Percentiles rank a stretch among this genome's conserved stretches.
These are phyloP conservation scores for Flagelloscypha sp. DNA, from an alignment of 768 basidiomycete species.

Conservation along the genomic window DNA sequence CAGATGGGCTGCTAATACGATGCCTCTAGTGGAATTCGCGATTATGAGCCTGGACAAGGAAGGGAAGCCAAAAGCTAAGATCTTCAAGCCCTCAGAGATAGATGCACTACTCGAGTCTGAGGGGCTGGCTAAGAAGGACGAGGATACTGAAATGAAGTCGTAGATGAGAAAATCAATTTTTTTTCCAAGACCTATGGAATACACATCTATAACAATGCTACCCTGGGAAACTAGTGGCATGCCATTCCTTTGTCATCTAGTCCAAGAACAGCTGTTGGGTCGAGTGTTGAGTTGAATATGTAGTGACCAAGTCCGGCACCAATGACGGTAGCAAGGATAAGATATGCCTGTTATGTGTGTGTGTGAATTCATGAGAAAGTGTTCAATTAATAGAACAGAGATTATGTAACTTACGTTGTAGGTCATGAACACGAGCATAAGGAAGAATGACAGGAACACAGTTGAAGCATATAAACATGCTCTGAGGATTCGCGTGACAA, in stretches of 20 bases:
- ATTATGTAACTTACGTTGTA: conserved; percentile 65
- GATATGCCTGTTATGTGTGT: conserved; percentile 56
- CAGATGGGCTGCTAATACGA: conserved; percentile 2
- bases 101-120: conserved; percentile 74
- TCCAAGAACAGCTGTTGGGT: conserved; percentile 44
- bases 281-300: conserved; percentile 59
- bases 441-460: conserved; percentile 77
- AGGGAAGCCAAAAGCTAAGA: conserved; percentile 83
- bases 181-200: conserved; percentile 1
- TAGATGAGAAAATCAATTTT: background rate
- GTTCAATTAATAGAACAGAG: background rate
- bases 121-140: conserved; percentile 81
- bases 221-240: conserved; percentile 49
- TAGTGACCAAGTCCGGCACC: conserved; percentile 84
- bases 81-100: conserved; percentile 83
- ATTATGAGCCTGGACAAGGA: conserved; percentile 78
- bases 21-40: conserved; percentile 81
- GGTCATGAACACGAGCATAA: conserved; percentile 96
- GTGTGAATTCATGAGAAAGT: background rate
- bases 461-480: conserved; percentile 67
- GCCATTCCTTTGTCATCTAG: conserved; percentile 60
- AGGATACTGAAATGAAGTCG: conserved; percentile 72
- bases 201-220: background rate
- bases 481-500: conserved; percentile 43
- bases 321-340: conserved; percentile 71